These are phyloP conservation scores for Cladosporium sp. DNA, from an alignment of 2,329 filamentous ascomycete species.

Conservation along the genomic window DNA sequence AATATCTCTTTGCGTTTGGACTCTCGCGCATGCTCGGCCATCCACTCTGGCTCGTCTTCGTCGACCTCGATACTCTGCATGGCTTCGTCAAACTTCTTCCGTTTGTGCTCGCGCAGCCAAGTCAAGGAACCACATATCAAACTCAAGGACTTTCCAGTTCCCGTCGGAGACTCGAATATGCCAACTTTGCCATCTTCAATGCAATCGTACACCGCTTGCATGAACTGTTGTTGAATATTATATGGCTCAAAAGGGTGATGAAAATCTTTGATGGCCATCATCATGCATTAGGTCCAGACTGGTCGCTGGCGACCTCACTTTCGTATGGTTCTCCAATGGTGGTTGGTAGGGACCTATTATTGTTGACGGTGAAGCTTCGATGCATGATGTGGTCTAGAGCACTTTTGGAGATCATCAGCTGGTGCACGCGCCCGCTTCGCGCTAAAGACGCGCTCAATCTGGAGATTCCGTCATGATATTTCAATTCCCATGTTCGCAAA, in stretches of 20 bases:
- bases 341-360: too few species aligned
- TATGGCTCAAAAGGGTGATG: constrained; percentile 87
- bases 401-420: neutral
- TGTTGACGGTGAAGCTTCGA: neutral
- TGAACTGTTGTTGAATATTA: constrained; percentile 81
- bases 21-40: constrained; percentile 69
- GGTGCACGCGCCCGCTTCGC: neutral
- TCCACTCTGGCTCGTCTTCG: constrained; percentile 77
- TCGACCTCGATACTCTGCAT: constrained; percentile 44
- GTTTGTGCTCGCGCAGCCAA: constrained; percentile 83
- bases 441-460: neutral
- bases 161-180: constrained; percentile 91
- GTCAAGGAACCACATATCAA: constrained; percentile 85
- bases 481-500: neutral
- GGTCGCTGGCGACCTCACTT: too few species aligned
- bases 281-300: neutral
- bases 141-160: constrained; percentile 80
- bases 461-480: neutral
- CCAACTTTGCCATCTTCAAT: constrained; percentile 76
- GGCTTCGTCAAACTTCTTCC: constrained; percentile 53
- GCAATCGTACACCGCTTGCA: constrained; percentile 75
- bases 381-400: neutral
- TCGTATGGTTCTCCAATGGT: neutral
- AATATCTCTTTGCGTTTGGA: constrained; percentile 65
- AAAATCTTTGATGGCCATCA: constrained; percentile 53